These are phyloP conservation scores for Coemansia sp. DNA, from an alignment of 192 early-diverging fungal genomes.

Conservation along the genomic window DNA sequence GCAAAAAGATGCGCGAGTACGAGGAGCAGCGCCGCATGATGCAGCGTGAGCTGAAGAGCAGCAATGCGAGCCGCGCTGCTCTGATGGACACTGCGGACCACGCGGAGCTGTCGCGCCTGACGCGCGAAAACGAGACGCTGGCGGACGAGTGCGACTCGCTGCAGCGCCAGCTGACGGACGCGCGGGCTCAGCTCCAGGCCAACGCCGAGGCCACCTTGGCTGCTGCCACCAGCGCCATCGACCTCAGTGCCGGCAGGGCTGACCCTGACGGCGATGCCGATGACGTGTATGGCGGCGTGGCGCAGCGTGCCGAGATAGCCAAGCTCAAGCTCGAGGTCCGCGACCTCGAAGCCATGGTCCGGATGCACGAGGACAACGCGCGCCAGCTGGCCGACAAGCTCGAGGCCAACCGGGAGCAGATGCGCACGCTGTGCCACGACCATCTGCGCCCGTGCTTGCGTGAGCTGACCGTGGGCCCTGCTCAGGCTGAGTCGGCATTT, in stretches of 20 bases:
- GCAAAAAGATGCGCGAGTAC: conserved; percentile 20
- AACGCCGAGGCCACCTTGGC: conserved; percentile 22
- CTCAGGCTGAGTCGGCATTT: conserved; percentile 32
- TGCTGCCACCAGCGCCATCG: conserved; percentile 14
- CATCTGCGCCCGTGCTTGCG: conserved; percentile 33
- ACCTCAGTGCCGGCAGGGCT: background rate
- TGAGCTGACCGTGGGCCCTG: conserved; percentile 34
- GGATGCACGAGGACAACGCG: conserved; percentile 12
- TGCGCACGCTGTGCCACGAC: conserved; percentile 29
- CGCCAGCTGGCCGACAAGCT: conserved; percentile 13
- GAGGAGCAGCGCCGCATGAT: conserved; percentile 33
- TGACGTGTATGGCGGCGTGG: conserved; percentile 1
- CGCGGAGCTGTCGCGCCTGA: conserved; percentile 22
- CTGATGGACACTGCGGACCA: conserved; percentile 12
- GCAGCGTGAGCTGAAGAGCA: conserved; percentile 40
- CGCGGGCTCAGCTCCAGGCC: conserved; percentile 11
- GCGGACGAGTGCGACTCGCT: conserved; percentile 35
- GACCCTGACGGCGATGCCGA: conserved; percentile 7
- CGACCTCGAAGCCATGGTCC: conserved; percentile 12
- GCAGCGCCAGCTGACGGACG: conserved; percentile 25
- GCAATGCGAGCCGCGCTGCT: conserved; percentile 10
- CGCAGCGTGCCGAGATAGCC: conserved; percentile 35
- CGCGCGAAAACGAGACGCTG: conserved; percentile 32
- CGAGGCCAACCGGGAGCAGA: conserved; percentile 6
- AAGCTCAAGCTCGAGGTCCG: conserved; percentile 26